These are phyloP conservation scores for Trichoderma harzianum DNA, from an alignment of 2,329 filamentous ascomycete species.

Conservation along the genomic window DNA sequence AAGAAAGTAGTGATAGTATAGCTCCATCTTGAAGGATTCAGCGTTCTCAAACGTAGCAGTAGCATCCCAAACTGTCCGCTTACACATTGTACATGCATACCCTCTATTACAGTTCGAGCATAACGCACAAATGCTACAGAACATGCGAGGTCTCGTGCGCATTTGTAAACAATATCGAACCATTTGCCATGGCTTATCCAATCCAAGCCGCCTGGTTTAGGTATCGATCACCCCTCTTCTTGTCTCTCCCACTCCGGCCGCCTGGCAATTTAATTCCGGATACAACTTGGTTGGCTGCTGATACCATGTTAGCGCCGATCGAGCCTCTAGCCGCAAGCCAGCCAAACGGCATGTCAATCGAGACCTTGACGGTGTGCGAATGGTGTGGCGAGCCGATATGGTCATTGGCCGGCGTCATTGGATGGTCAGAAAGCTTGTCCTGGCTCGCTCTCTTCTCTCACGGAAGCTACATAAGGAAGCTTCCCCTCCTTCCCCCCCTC, in stretches of 20 bases:
- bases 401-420: slow-evolving; percentile 18
- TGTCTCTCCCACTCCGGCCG: neutral
- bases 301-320: slow-evolving; percentile 12
- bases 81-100: neutral
- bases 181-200: slow-evolving; percentile 1
- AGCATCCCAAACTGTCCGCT: neutral
- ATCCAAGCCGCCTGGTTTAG: neutral
- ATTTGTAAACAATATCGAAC: slow-evolving; percentile 11
- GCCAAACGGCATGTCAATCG: slow-evolving; percentile 11
- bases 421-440: slow-evolving; percentile 19
- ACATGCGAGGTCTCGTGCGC: neutral
- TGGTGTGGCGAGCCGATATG: slow-evolving; percentile 13
- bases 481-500: slow-evolving; percentile 8
- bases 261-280: neutral
- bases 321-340: slow-evolving; percentile 7
- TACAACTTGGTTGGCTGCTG: neutral
- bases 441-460: neutral
- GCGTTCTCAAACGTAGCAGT: neutral
- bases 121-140: neutral
- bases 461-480: slow-evolving; percentile 14
- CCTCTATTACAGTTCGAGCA: neutral
- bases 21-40: neutral
- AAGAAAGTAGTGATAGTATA: neutral
- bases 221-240: neutral
- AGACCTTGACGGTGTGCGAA: neutral